These are phyloP conservation scores for Hypoxylon sp. DNA, from an alignment of 2,329 filamentous ascomycete species.

Conservation along the genomic window DNA sequence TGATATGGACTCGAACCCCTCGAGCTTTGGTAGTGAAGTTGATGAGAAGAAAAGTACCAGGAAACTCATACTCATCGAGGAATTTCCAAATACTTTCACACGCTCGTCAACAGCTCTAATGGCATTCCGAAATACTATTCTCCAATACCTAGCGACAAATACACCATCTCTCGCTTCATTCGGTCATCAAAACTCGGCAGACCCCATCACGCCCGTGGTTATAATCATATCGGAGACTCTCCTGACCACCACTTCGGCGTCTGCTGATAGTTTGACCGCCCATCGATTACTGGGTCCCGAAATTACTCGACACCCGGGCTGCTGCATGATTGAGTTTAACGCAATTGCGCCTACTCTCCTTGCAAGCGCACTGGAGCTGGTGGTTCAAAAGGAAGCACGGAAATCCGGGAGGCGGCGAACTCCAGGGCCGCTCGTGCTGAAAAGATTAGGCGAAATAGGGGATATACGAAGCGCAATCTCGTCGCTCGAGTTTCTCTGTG, in stretches of 20 bases:
- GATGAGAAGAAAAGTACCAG: slow-evolving; percentile 40
- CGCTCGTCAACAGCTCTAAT: slow-evolving; percentile 69
- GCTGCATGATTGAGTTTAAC: slow-evolving; percentile 89
- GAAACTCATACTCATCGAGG: slow-evolving; percentile 77
- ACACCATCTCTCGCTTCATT: slow-evolving; percentile 63
- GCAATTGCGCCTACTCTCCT: slow-evolving; percentile 86
- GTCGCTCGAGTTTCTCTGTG: slow-evolving; percentile 88
- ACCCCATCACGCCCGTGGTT: slow-evolving; percentile 74
- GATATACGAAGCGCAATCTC: slow-evolving; percentile 94
- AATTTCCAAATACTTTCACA: slow-evolving; percentile 80
- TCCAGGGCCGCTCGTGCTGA: slow-evolving; percentile 80
- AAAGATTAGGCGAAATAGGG: slow-evolving; percentile 82
- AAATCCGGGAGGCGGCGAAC: slow-evolving; percentile 78
- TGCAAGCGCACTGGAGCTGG: slow-evolving; percentile 80
- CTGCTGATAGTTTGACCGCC: slow-evolving; percentile 90
- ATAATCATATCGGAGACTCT: slow-evolving; percentile 93
- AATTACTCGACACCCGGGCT: slow-evolving; percentile 80
- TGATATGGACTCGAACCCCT: slow-evolving; percentile 39
- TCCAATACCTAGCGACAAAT: slow-evolving; percentile 76
- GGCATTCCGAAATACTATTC: slow-evolving; percentile 77
- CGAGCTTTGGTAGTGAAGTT: slow-evolving; percentile 6
- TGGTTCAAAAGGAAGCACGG: slow-evolving; percentile 85
- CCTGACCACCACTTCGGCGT: slow-evolving; percentile 82
- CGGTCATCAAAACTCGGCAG: slow-evolving; percentile 51
- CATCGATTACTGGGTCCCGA: slow-evolving; percentile 88